Conservation (phyloP, 495 filamentous ascomycete species). For the Xylaria cubensis region DNA sequence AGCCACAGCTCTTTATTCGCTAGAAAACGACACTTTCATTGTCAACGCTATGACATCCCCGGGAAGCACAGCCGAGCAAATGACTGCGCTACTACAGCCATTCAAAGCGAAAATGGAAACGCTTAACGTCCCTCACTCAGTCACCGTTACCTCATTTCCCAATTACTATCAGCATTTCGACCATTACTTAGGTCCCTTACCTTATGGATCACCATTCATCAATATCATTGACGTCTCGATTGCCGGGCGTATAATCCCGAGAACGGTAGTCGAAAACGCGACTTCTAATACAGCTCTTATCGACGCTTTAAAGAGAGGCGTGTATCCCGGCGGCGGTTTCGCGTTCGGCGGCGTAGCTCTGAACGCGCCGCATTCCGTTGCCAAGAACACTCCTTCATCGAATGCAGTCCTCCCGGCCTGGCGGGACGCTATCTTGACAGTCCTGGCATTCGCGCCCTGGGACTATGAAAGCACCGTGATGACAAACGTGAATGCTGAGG, state of each 20-base stretch:
- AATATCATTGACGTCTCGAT: slow-evolving; percentile 56
- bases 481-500: slow-evolving; percentile 36
- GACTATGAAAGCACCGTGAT: slow-evolving; percentile 33
- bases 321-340: slow-evolving; percentile 34
- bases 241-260: slow-evolving; percentile 67
- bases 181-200: slow-evolving; percentile 50
- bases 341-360: slow-evolving; percentile 34
- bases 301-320: slow-evolving; percentile 46
- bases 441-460: slow-evolving; percentile 37
- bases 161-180: slow-evolving; percentile 53
- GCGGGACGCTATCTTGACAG: slow-evolving; percentile 38
- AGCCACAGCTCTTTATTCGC: slow-evolving; percentile 53
- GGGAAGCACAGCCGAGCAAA: slow-evolving; percentile 43
- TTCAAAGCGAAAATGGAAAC: slow-evolving; percentile 40
- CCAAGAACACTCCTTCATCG: slow-evolving; percentile 25
- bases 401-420: slow-evolving; percentile 63
- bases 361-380: slow-evolving; percentile 42
- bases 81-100: slow-evolving; percentile 45
- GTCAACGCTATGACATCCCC: slow-evolving; percentile 52
- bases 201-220: slow-evolving; percentile 38
- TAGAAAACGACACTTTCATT: slow-evolving; percentile 54
- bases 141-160: slow-evolving; percentile 27
- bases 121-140: slow-evolving; percentile 40
- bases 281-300: slow-evolving; percentile 18
- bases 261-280: slow-evolving; percentile 51